Conservation (phyloP, 768 basidiomycete species). For the Mycena epipterygia region DNA sequence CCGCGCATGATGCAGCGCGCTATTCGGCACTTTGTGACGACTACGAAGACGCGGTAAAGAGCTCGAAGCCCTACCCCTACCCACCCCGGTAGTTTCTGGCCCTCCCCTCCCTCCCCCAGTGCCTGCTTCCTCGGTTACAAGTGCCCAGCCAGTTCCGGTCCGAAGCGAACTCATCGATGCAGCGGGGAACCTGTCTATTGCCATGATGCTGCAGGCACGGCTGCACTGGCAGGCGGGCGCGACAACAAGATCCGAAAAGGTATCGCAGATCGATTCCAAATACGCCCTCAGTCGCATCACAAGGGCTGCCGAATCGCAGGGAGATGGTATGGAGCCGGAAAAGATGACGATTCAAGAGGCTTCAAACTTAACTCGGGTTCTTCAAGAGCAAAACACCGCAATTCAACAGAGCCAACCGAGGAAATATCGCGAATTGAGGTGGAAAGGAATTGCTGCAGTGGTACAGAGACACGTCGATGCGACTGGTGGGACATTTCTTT, state of each 20-base stretch:
- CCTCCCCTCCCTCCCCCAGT: not conserved
- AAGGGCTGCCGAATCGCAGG: not conserved
- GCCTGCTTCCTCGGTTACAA: not conserved
- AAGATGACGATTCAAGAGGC: slow-evolving; percentile 30
- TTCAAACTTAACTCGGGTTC: slow-evolving; percentile 24
- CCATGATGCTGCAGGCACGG: slow-evolving; percentile 6
- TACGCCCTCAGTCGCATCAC: slow-evolving; percentile 17
- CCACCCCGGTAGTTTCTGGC: too few species aligned
- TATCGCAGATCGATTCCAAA: too few species aligned
- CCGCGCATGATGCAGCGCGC: slow-evolving; percentile 16
- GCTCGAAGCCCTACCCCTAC: not conserved
- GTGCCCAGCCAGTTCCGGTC: not conserved
- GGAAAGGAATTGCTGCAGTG: too few species aligned
- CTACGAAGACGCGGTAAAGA: slow-evolving; percentile 14
- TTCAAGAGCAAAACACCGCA: slow-evolving; percentile 17
- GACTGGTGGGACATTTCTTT: not conserved
- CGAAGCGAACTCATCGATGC: slow-evolving; percentile 15
- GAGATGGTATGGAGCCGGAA: slow-evolving; percentile 9
- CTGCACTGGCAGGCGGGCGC: too few species aligned
- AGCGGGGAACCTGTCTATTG: not conserved
- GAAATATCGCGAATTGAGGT: slow-evolving; percentile 21
- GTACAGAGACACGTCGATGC: not conserved
- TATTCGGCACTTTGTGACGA: slow-evolving; percentile 26
- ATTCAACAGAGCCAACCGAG: slow-evolving; percentile 1
- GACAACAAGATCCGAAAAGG: too few species aligned